Evolutionary conservation across 768 basidiomycete genomes (phyloP).

Genomic region (Naganishia vaughanmartiniae): DNA sequence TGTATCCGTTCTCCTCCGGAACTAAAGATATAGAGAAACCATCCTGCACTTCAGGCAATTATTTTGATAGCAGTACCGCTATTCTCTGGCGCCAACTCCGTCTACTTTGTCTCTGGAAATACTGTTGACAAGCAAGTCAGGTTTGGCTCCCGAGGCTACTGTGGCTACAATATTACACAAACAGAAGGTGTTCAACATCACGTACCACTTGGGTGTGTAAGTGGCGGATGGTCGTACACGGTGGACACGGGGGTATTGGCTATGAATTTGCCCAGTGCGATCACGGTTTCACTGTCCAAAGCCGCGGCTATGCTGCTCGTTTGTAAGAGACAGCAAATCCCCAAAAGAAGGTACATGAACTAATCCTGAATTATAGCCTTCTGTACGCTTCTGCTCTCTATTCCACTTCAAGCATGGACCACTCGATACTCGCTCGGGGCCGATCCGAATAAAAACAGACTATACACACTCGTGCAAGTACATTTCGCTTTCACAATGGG

Average conservation of each 20-base stretch:
- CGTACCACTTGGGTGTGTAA: slow-evolving; percentile 24
- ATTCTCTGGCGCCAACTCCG: slow-evolving; percentile 10
- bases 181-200: slow-evolving; percentile 17
- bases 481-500: slow-evolving; percentile 14
- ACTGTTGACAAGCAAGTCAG: slow-evolving; percentile 22
- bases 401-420: slow-evolving; percentile 23
- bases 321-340: slow-evolving; percentile 13
- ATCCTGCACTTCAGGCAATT: background rate
- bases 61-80: slow-evolving; percentile 23
- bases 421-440: slow-evolving; percentile 16
- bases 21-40: background rate
- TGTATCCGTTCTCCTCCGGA: background rate
- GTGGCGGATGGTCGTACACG: slow-evolving; percentile 24
- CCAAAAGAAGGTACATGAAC: background rate
- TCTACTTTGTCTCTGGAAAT: slow-evolving; percentile 24
- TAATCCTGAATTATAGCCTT: slow-evolving; percentile 18
- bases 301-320: slow-evolving; percentile 25
- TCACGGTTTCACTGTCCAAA: slow-evolving; percentile 26
- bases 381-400: slow-evolving; percentile 13
- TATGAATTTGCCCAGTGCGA: slow-evolving; percentile 21
- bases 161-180: slow-evolving; percentile 27
- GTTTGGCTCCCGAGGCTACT: slow-evolving; percentile 27
- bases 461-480: slow-evolving; percentile 22
- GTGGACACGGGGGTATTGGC: slow-evolving; percentile 12
- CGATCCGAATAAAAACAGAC: slow-evolving; percentile 21